Evolutionary conservation across 2,329 filamentous ascomycete species (phyloP), one percentile per base, ranked within the genome.

Genomic region (Davidsoniella neocaledoniae): DNA sequence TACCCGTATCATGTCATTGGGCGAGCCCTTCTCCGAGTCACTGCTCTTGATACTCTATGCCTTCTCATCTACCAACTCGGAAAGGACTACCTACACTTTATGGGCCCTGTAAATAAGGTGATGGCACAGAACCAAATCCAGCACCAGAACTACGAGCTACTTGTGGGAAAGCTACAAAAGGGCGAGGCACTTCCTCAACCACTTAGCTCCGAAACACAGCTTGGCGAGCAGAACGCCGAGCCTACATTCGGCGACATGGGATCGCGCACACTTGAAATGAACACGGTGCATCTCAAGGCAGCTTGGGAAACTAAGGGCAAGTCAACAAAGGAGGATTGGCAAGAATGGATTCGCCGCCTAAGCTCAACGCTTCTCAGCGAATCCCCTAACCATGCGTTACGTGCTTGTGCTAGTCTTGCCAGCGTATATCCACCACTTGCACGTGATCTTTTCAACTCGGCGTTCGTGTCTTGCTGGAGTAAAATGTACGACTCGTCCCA

Each of bases 401-500:
- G 91, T 55, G 91, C 91, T 41, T 98, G 93, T 62, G 91, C 90
- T 38, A 85, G 83, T 52, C 70, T 99, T 37, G 91, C 88, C 26
- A 90, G 85, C 56, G 81, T 91, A 12, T 95, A 96, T 63, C 80
- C 88, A 37, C 90, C 91, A 0, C 74, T 98, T 38, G 88, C 93
- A 9, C 81, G 86, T 51, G 90, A 93, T 59, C 71, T 99, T 2
- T 99, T 99, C 73, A 99, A 99, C 63, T 94, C 91, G 12, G 91
- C 91, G 0, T 99, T 99, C 59, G 90, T 96, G 1, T 96, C 90
- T 4, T 99, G 91, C 65, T 99, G 91, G 91, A 94, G 87, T 46
- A 91, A 98, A 61, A 69, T 99, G 3, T 98, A 94, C 59, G 88
- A 95, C 56, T 85, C 91, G 58, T 96, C 94, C 59, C 91, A 96